These are phyloP conservation scores for Nephelium lappaceum DNA, from an alignment of 345 rosid genomes.

Conservation along the genomic window DNA sequence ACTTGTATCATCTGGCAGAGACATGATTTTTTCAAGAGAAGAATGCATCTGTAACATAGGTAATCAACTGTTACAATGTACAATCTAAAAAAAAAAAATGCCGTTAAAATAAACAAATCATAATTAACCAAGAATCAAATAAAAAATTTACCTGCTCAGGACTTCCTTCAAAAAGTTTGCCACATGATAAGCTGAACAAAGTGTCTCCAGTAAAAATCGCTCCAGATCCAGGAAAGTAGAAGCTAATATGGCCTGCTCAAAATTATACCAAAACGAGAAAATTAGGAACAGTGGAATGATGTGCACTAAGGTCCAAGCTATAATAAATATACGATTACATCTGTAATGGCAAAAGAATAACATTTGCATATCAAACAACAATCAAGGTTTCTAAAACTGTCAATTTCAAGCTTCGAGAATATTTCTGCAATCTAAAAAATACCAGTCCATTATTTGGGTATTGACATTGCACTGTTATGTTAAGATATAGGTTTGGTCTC, in stretches of 20 bases:
- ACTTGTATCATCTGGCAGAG: conserved; percentile 86
- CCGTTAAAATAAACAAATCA: not conserved
- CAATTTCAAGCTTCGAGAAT: not conserved
- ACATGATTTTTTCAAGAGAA: conserved; percentile 68
- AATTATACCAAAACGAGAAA: conserved; percentile 6
- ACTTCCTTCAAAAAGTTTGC: conserved; percentile 91
- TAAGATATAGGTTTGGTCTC: not conserved
- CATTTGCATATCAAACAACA: not conserved
- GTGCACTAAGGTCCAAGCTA: not conserved
- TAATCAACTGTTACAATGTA: not conserved
- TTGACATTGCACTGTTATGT: not conserved
- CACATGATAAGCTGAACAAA: conserved; percentile 94
- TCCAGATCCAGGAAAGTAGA: conserved; percentile 89
- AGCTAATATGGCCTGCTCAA: conserved; percentile 88
- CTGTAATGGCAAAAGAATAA: not conserved
- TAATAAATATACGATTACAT: not conserved
- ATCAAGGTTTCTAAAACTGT: not conserved
- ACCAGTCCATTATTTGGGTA: not conserved
- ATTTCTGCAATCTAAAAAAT: not conserved
- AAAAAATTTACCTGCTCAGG: conserved; percentile 70
- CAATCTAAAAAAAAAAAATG: not conserved
- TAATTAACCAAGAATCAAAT: conserved; percentile 6
- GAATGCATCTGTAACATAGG: conserved; percentile 72
- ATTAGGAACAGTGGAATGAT: conserved; percentile 11
- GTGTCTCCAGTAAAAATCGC: conserved; percentile 92